Conservation (phyloP, 345 rosid species). For the Heritiera fomes region DNA sequence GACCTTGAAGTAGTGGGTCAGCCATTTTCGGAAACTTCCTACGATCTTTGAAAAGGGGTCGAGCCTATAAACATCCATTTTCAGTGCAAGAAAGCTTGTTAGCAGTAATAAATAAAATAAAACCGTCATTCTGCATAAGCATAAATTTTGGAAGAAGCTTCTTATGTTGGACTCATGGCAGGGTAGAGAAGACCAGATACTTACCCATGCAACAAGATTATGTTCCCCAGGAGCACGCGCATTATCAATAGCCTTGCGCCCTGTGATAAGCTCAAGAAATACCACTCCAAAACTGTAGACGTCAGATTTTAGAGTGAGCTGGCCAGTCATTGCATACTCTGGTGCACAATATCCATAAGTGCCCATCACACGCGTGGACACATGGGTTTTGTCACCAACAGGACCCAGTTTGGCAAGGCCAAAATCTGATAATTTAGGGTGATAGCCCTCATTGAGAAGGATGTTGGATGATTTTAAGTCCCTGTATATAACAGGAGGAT, state of each 20-base stretch:
- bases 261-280: conserved; percentile 93
- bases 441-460: conserved; percentile 86
- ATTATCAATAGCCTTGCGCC: conserved; percentile 95
- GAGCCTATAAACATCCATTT: conserved; percentile 54
- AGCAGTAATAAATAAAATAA: background rate
- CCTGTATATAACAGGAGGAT: conserved; percentile 95
- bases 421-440: conserved; percentile 94
- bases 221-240: conserved; percentile 78
- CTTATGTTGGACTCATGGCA: background rate
- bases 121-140: background rate
- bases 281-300: conserved; percentile 98
- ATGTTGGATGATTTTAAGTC: conserved; percentile 95
- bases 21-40: conserved; percentile 97
- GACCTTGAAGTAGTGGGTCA: conserved; percentile 85
- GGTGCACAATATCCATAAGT: conserved; percentile 99
- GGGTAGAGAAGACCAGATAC: conserved; percentile 22
- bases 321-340: conserved; percentile 99
- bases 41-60: conserved; percentile 94
- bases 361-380: conserved; percentile 99
- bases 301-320: conserved; percentile 91
- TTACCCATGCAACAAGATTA: conserved; percentile 97
- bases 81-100: conserved; percentile 13
- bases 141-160: conserved; percentile 8
- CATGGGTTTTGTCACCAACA: conserved; percentile 97
- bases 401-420: conserved; percentile 98